Base-by-base conservation (phyloP, 164 flowering plant genomes). In the Berberis vulgaris region DNA sequence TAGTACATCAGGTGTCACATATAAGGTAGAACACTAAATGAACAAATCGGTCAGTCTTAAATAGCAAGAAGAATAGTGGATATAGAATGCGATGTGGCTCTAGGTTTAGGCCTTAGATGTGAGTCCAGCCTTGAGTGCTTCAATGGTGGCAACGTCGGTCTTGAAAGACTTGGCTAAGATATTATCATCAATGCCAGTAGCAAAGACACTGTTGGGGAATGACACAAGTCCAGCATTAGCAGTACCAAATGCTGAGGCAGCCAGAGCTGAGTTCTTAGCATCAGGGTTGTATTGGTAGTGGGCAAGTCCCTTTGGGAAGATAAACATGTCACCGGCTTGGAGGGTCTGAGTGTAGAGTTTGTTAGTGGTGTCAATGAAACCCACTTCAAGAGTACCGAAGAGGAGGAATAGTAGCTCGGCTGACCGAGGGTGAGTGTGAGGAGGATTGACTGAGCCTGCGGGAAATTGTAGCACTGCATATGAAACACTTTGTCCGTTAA, bases 221-320 rank as follows among this genome's bases (percentile, higher is more conserved):
- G 63, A 64, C 12, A 64, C 67, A 8, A 62, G 62, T 43, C 61
- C 61, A 26, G 26, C 26, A 26, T 26, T 26, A 26, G 26, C 69
- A 47, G 73, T 70, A 0, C 73, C 77, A 42, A 66, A 64, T 55
- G 71, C 69, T 3, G 77, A 67, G 46, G 70, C 6, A 2, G 73
- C 74, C 26, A 71, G 1, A 7, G 71, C 74, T 3, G 61, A 38
- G 10, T 45, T 41, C 11, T 55, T 43, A 2, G 49, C 41, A 26
- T 71, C 69, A 3, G 53, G 9, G 43, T 68, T 68, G 62, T 62
- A 68, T 57, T 71, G 78, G 59, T 57, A 74, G 41, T 74, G 78
- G 7, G 66, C 55, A 3, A 71, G 74, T 6, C 74, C 74, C 43
- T 66, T 62, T 2, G 69, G 74, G 39, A 71, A 75, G 41, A 74